A percentile compares a stretch with the other conserved stretches of the same genome.
phyloP scores from a whole-genome alignment of 2,329 filamentous ascomycete species.

The Microdochium nivale region DNA sequence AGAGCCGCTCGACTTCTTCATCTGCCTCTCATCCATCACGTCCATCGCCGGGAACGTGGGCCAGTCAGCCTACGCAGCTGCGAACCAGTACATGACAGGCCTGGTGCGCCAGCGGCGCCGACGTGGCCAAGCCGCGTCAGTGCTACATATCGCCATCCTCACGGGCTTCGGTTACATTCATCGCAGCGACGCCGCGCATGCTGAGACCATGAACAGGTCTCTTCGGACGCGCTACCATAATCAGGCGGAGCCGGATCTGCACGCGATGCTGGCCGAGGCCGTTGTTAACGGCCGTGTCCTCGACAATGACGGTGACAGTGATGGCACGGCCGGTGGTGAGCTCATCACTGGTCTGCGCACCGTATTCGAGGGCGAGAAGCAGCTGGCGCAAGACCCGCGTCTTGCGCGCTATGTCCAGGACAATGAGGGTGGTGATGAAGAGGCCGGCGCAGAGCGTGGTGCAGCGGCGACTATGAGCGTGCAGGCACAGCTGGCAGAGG shows the following conservation, averaged over 20 bases:
- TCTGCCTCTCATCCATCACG: conserved; percentile 16
- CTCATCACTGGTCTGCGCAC: conserved; percentile 31
- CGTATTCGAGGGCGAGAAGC: neutral
- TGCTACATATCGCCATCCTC: conserved; percentile 35
- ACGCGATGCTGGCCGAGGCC: conserved; percentile 43
- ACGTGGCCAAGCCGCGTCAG: conserved; percentile 22
- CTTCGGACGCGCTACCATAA: conserved; percentile 12
- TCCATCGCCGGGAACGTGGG: conserved; percentile 9
- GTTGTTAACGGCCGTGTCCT: conserved; percentile 15
- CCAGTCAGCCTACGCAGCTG: conserved; percentile 32
- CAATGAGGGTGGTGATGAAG: conserved; percentile 8
- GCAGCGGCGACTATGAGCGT: neutral
- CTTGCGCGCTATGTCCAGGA: conserved; percentile 28
- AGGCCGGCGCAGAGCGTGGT: neutral
- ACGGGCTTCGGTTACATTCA: conserved; percentile 34
- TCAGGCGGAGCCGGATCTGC: conserved; percentile 36
- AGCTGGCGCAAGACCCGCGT: conserved; percentile 22
- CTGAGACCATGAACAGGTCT: conserved; percentile 8
- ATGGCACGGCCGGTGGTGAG: conserved; percentile 17
- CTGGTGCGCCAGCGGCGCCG: conserved; percentile 19
- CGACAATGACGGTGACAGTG: neutral
- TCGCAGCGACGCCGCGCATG: conserved; percentile 19
- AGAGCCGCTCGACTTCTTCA: conserved; percentile 15
- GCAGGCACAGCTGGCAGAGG: neutral
- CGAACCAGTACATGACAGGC: conserved; percentile 26